Base-by-base conservation (phyloP, 345 rosid genomes). In the Melaleuca alternifolia region DNA sequence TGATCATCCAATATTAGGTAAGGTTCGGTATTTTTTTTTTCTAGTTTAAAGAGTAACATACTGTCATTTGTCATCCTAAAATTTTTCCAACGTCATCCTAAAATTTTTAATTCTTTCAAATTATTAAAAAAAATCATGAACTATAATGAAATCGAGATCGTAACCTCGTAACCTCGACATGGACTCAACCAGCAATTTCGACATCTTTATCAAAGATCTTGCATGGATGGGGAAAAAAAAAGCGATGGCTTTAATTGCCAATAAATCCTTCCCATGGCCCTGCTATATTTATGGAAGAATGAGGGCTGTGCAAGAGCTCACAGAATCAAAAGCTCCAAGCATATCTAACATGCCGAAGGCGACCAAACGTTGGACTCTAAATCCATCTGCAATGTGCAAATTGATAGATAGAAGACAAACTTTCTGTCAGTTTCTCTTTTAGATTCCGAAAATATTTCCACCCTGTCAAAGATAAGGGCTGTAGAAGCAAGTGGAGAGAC, bases 401-500 rank as follows among this genome's bases (percentile, higher is more conserved):
- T 8, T 20, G 50, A 51, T 13, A 50, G 21, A 23, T 23, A 51
- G 23, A 50, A 10, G 83, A 28, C 46, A 33, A 23, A 37, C 48
- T 48, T 59, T 15, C 81, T 9, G 81, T 71, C 81, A 18, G 81
- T 20, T 37, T 71, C 18, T 13, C 5, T 71, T 71, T 71, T 37
- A 37, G 81, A 71, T 71, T 71, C 81, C 6, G 81, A 11, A 37
- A 54, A 81, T 51, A 88, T 87, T 71, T 88, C 91, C 92, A 89
- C 88, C 89, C 86, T 86, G 92, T 92, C 91, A 88, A 85, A 82
- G 84, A 86, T 61, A 88, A 85, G 88, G 91, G 85, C 86, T 51
- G 82, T 89, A 41, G 92, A 88, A 87, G 93, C 86, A 85, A 85
- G 91, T 51, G 50, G 88, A 89, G 90, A 77, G 88, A 89, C 85